Base-by-base conservation (phyloP, 768 basidiomycete species). In the Kondoa malvinella region DNA sequence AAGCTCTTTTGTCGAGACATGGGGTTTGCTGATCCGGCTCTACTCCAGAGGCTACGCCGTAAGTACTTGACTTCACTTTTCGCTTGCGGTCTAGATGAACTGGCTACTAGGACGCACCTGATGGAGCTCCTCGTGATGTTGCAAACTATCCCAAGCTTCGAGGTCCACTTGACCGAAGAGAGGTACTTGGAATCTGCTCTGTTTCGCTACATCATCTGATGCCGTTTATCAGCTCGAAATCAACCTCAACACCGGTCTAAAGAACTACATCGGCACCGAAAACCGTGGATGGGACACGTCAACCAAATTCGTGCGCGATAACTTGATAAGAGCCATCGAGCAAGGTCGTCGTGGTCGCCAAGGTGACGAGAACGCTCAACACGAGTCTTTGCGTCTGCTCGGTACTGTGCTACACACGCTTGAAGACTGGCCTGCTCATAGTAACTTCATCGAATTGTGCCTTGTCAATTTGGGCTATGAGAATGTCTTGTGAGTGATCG, bases 341-440 rank as follows among this genome's bases (percentile, higher is more conserved):
- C 25, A 31, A 15, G 63, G 31, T 25, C 21, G 34, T 8, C 63
- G 34, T 4, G 34, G 31, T 32, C 31, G 31, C 8, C 8, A 50
- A 8, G 63, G 31, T 32, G 63, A 64, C 63, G 29, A 31, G n/a
- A 31, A 25, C 8, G 63, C 63, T n/a, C 17, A 17, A 25, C 30
- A 21, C 17, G 63, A 64, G 26, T 25, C 63, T 25, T 64, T 27
- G 26, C 8, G 63, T 8, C 63, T 34, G 8, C 29, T 64, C 17
- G 63, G 63, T 14, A 50, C 31, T 50, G 58, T 14, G 4, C 57
- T 75, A 0, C 75, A 76, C 68, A 73, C 76, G n/a, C 65, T 76
- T 67, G 89, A 92, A 75, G 89, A 94, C 74, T 92, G 87, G 75
- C 79, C 88, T 1, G 89, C 90, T 0, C 91, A 95, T 75, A 14